A percentile compares a stretch with the other conserved stretches of the same genome.
Conservation (phyloP, 306 rosid species). For the Cicer bijugum region DNA sequence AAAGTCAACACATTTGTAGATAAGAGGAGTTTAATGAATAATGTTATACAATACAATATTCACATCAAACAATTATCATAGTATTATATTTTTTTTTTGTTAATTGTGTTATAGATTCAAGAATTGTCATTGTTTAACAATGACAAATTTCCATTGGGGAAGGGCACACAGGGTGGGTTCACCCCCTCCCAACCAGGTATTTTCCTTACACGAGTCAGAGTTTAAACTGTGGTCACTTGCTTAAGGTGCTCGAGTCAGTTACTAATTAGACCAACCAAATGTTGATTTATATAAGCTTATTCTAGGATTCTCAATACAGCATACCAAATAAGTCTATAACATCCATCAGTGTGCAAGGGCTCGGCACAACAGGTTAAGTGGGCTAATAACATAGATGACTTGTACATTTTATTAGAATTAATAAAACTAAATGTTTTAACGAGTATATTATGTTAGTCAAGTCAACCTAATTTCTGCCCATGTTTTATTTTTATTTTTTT, state of each 20-base stretch:
- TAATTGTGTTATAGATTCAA: no score
- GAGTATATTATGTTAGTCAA: constrained; percentile 4
- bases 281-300: background rate
- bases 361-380: background rate
- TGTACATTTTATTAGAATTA: background rate
- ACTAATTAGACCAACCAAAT: background rate
- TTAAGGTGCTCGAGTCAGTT: no score
- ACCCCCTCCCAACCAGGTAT: background rate
- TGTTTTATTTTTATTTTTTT: background rate
- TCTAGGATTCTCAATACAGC: background rate
- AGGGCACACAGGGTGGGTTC: no score
- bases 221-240: background rate
- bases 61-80: no score
- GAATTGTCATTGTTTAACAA: no score
- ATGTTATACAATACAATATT: no score
- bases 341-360: constrained; percentile 1
- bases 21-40: no score
- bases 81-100: no score
- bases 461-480: background rate
- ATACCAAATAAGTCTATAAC: background rate
- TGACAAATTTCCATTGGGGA: no score
- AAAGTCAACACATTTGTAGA: no score
- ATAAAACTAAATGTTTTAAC: background rate
- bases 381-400: background rate
- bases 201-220: background rate